Base-by-base conservation (phyloP, 1,284 basidiomycete species). In the Thelephora terrestris region DNA sequence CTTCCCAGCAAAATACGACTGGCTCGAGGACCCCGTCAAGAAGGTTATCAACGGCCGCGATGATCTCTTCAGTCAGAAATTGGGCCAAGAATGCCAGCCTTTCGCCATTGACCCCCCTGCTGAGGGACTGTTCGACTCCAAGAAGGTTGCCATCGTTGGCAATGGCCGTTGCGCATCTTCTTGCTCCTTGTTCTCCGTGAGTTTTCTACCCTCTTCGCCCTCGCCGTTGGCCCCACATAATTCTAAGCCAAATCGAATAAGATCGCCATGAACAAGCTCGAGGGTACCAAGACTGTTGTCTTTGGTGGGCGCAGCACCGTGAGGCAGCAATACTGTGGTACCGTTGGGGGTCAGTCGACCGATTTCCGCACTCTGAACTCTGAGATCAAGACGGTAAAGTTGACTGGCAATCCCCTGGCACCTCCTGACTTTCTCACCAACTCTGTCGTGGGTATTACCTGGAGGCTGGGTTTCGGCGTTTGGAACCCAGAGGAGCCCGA, bases 221-320 rank as follows among this genome's bases (percentile, higher is more conserved):
- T 27, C 46, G 23, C 47, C 47, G 45, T 46, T 39, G 34, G 20
- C 40, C 17, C 38, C 23, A 35, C 17, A 27, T 50, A 27, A 49
- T 39, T 47, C 27, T 43, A 23, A 48, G 21, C 12, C 29, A 35
- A 35, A 53, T 5, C 25, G 45, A 32, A 55, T 18, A n/a, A 78
- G 75, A 74, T 79, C 54, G 74, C 76, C 21, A 78, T 81, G 76
- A 64, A 71, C 2, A 80, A 79, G 61, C 64, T 68, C 39, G 75
- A 80, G 52, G 75, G 74, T 35, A 71, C 75, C 32, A 74, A 67
- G 56, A 79, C 74, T 1, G 72, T 75, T 18, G 76, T 81, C 14
- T 60, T 78, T 23, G 78, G 77, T 21, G 78, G 78, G 24, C 71
- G 71, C 53, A 58, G 68, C 37, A 67, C 64, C 42, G 63, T 72